Conservation (phyloP, 176 grass and related monocot species). For the Poa annua region DNA sequence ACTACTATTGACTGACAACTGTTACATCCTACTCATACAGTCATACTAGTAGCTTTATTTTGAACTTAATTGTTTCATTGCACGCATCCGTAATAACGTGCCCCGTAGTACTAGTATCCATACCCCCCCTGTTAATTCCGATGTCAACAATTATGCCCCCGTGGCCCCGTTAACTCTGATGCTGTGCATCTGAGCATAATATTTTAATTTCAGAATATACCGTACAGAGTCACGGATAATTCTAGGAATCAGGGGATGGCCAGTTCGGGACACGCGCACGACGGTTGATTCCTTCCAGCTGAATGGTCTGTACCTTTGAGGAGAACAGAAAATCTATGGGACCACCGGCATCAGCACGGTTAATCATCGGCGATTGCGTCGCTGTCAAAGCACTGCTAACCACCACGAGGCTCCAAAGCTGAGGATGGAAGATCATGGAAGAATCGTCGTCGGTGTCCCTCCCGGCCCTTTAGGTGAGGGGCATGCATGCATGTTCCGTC, state of each 20-base stretch:
- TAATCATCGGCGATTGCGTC: conserved; percentile 4
- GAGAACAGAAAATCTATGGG: background rate
- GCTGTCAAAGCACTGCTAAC: conserved; percentile 8
- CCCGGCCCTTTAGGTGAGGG: background rate
- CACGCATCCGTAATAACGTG: too few relatives aligned
- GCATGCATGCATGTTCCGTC: conserved; percentile 23
- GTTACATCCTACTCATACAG: too few relatives aligned
- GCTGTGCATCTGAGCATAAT: background rate
- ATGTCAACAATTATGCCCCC: too few relatives aligned
- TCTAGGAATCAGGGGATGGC: conserved; percentile 8
- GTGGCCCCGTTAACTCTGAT: too few relatives aligned
- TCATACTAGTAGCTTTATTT: too few relatives aligned
- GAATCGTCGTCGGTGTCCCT: conserved; percentile 17
- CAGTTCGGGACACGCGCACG: background rate
- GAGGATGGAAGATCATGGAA: conserved; percentile 24
- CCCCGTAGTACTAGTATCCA: too few relatives aligned
- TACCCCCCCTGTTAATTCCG: too few relatives aligned
- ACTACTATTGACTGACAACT: too few relatives aligned
- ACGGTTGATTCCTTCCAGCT: background rate
- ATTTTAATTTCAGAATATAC: background rate
- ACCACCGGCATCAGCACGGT: background rate
- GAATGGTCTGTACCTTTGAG: background rate
- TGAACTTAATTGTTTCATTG: too few relatives aligned
- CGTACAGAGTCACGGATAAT: background rate
- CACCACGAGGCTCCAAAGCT: conserved; percentile 10